phyloP scores from a whole-genome alignment of 139 green algal species.

The Chlamydomonas incerta region DNA sequence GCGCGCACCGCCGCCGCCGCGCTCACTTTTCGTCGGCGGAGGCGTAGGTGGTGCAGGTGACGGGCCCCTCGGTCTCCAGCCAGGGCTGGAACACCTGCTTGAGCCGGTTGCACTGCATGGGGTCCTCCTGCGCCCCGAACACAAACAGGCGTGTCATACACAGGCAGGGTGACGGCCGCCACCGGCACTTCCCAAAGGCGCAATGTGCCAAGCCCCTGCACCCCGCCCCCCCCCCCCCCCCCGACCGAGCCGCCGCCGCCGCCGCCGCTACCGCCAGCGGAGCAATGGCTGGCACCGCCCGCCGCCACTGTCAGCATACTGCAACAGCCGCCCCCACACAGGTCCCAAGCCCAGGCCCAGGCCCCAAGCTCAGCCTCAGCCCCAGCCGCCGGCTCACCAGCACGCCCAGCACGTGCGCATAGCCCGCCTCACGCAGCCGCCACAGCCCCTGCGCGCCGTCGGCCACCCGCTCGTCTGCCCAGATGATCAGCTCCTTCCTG shows the following conservation, averaged over 20 bases:
- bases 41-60: conserved; percentile 6
- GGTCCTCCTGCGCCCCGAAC: not conserved
- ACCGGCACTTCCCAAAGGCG: too few species aligned
- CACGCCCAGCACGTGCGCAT: conserved; percentile 1
- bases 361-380: not conserved
- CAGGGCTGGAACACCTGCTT: not conserved
- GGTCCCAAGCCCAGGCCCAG: too few species aligned
- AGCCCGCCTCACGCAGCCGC: not conserved
- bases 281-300: too few species aligned
- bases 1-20: too few species aligned
- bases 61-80: not conserved
- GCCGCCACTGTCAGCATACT: too few species aligned
- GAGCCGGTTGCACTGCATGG: not conserved
- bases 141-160: not conserved
- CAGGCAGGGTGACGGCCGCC: too few species aligned
- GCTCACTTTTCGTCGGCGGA: not conserved
- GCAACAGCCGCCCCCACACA: too few species aligned
- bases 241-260: too few species aligned
- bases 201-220: too few species aligned
- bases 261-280: too few species aligned
- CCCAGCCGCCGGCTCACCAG: not conserved
- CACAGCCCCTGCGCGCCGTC: not conserved
- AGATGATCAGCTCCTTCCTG: conserved; percentile 15
- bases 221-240: too few species aligned
- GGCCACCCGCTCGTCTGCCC: not conserved